Conservation (phyloP, 176 grass and related monocot species). For the Saccharum spontaneum region DNA sequence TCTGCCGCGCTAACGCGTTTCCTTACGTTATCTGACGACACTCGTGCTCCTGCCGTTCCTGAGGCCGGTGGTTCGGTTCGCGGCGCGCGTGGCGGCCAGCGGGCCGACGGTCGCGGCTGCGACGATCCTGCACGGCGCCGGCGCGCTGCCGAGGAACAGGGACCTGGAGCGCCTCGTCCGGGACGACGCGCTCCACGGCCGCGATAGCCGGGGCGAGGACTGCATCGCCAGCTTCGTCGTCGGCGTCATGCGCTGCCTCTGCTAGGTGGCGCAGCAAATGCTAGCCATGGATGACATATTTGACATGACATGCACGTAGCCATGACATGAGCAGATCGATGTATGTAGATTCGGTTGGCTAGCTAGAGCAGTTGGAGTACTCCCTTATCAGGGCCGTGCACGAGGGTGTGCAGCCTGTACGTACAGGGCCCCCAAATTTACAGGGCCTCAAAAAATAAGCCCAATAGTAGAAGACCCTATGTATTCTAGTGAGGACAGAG, state of each 20-base stretch:
- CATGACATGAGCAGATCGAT: neutral
- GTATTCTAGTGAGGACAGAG: no score
- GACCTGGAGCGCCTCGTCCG: constrained; percentile 54
- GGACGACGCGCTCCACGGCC: constrained; percentile 25
- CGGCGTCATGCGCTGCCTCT: constrained; percentile 47
- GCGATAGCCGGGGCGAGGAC: neutral
- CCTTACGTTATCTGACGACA: no score
- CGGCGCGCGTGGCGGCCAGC: constrained; percentile 15
- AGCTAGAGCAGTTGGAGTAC: neutral
- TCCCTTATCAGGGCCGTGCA: no score
- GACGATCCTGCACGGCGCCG: constrained; percentile 8
- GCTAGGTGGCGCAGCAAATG: neutral
- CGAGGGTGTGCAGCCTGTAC: no score
- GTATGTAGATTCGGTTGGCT: neutral
- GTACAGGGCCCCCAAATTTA: no score
- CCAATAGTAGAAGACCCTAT: no score
- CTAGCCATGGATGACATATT: no score
- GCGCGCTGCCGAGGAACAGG: constrained; percentile 65
- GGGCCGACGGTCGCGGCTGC: no score
- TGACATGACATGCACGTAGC: neutral
- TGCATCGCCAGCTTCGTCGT: constrained; percentile 55
- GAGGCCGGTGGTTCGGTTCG: constrained; percentile 39
- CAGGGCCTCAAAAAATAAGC: no score
- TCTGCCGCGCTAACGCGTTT: no score
- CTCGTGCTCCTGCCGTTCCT: constrained; percentile 13